These are phyloP conservation scores for Pisolithus sp. DNA, from an alignment of 768 basidiomycete genomes.

Conservation along the genomic window DNA sequence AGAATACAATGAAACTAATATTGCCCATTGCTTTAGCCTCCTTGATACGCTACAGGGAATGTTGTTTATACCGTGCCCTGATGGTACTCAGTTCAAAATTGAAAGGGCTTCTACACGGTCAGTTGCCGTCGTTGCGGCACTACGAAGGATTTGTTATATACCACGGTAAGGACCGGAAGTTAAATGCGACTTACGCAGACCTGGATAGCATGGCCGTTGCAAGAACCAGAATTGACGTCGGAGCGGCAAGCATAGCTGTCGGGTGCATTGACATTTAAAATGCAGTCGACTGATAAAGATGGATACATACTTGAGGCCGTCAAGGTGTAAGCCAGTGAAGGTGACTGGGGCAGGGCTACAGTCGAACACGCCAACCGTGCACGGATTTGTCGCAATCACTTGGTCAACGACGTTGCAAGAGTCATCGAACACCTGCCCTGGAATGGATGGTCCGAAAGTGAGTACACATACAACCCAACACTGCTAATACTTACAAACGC, in stretches of 20 bases:
- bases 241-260: constrained; percentile 23
- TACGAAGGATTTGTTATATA: background rate
- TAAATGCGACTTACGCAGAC: constrained; percentile 22
- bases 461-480: background rate
- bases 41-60: too few species aligned
- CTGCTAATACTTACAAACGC: constrained; percentile 17
- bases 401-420: constrained; percentile 24
- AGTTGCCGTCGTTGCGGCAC: constrained; percentile 1
- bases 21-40: too few species aligned
- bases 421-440: constrained; percentile 27
- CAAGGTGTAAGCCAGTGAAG: constrained; percentile 12
- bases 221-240: constrained; percentile 22
- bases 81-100: too few species aligned
- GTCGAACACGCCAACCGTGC: constrained; percentile 24
- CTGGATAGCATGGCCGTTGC: constrained; percentile 22
- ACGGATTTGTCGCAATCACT: constrained; percentile 27
- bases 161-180: background rate
- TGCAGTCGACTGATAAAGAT: background rate
- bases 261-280: background rate
- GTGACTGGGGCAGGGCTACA: constrained; percentile 26
- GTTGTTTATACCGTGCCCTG: too few species aligned
- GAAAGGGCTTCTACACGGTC: background rate
- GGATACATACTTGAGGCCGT: background rate
- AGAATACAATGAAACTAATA: too few species aligned
- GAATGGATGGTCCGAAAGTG: background rate